Percentiles rank a stretch among this genome's conserved stretches.
phyloP scores from a whole-genome alignment of 148 eudicot species.

The Silene uniflora region DNA sequence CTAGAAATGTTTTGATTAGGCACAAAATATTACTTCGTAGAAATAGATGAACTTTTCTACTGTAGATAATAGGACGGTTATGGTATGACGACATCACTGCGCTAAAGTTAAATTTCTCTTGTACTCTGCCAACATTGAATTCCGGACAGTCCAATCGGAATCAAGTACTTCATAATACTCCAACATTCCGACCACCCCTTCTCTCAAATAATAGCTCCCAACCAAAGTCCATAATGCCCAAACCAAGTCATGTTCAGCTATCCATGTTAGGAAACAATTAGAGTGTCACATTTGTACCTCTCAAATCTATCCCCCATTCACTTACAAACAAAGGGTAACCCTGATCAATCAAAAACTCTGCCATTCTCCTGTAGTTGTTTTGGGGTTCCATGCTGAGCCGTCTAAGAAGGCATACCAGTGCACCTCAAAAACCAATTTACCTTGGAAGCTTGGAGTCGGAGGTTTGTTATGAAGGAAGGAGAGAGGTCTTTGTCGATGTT shows the following conservation, averaged over 20 bases:
- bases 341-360: slow-evolving; percentile 47
- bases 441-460: slow-evolving; percentile 37
- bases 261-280: slow-evolving; percentile 70
- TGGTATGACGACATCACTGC: too few species aligned
- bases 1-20: too few species aligned
- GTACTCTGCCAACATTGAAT: too few species aligned
- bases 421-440: slow-evolving; percentile 64
- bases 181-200: slow-evolving; percentile 52
- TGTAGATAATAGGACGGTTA: too few species aligned
- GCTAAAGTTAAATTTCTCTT: too few species aligned
- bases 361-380: slow-evolving; percentile 36
- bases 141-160: slow-evolving; percentile 60
- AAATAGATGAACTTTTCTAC: too few species aligned
- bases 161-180: slow-evolving; percentile 62
- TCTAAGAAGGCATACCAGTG: slow-evolving; percentile 76
- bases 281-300: slow-evolving; percentile 63
- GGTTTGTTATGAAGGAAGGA: slow-evolving; percentile 46
- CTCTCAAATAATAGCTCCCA: slow-evolving; percentile 75
- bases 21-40: too few species aligned
- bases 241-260: slow-evolving; percentile 66
- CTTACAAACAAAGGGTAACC: slow-evolving; percentile 84
- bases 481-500: slow-evolving; percentile 59
- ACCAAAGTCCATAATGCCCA: too few species aligned
- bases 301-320: slow-evolving; percentile 76
- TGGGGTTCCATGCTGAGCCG: slow-evolving; percentile 53